Conservation (phyloP, 2,329 filamentous ascomycete species). For the Blastomyces parvus region DNA sequence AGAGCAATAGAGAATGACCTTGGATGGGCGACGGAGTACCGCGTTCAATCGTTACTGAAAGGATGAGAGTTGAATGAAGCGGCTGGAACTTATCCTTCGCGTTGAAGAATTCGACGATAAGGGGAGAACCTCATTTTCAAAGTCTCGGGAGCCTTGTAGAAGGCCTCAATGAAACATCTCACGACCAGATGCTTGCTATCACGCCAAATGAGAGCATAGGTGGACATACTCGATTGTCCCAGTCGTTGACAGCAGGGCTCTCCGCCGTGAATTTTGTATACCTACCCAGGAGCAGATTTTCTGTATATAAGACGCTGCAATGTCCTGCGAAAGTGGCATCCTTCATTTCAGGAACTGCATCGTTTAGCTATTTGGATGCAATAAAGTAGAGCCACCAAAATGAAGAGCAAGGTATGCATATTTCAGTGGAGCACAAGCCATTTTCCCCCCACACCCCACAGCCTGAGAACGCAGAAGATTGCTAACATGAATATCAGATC, state of each 20-base stretch:
- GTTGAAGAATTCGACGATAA: not conserved
- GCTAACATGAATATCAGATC: not conserved
- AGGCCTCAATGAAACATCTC: not conserved
- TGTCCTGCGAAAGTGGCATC: not conserved
- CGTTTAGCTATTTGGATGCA: not conserved
- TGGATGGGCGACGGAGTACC: constrained; percentile 55
- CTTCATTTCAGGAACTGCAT: not conserved
- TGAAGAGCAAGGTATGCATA: not conserved
- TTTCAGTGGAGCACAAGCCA: not conserved
- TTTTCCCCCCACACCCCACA: no score
- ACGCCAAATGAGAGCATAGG: not conserved
- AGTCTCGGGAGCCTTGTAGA: not conserved
- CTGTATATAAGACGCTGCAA: not conserved
- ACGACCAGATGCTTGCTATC: not conserved
- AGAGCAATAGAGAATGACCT: constrained; percentile 53
- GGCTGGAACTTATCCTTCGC: not conserved
- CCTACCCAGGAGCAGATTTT: not conserved
- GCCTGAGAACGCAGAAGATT: no score
- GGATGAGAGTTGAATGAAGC: constrained; percentile 28
- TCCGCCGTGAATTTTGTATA: not conserved
- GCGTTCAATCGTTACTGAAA: constrained; percentile 44
- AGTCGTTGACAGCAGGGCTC: not conserved
- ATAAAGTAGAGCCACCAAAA: not conserved
- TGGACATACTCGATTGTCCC: not conserved
- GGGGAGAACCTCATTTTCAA: not conserved